These are phyloP conservation scores for Leccinum rimulosum DNA, from an alignment of 768 basidiomycete genomes.

Conservation along the genomic window DNA sequence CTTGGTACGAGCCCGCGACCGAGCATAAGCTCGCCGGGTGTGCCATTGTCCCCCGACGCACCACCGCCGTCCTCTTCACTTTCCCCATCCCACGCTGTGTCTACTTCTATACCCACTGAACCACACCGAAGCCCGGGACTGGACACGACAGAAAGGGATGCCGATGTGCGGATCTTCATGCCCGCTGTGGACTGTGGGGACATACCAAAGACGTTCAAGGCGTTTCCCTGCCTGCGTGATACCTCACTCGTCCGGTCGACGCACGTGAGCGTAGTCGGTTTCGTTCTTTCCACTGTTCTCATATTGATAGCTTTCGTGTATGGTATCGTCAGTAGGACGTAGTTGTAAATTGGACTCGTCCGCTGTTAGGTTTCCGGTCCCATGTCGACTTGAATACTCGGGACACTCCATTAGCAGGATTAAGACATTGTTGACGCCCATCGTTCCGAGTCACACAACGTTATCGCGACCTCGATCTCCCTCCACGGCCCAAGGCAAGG, in stretches of 20 bases:
- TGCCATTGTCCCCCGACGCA: background rate
- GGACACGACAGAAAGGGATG: background rate
- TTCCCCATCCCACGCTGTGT: no score
- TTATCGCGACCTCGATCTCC: no score
- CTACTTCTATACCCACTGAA: background rate
- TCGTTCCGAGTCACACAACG: no score
- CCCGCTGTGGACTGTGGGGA: background rate
- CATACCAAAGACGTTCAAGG: background rate
- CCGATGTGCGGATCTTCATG: constrained; percentile 2
- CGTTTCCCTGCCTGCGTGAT: background rate
- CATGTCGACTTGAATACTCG: no score
- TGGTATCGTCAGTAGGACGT: background rate
- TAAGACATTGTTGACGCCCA: no score
- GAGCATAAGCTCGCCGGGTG: background rate
- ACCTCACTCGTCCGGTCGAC: background rate
- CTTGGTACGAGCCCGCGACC: constrained; percentile 1
- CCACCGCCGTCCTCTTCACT: background rate
- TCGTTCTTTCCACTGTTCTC: background rate
- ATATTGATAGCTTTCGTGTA: background rate
- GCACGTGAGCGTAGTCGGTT: background rate
- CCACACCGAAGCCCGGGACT: background rate
- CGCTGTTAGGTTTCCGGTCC: background rate
- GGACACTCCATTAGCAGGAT: no score
- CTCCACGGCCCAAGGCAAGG: no score
- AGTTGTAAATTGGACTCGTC: background rate